Conservation (phyloP, 1,284 basidiomycete species). For the Phylloporus sp. region DNA sequence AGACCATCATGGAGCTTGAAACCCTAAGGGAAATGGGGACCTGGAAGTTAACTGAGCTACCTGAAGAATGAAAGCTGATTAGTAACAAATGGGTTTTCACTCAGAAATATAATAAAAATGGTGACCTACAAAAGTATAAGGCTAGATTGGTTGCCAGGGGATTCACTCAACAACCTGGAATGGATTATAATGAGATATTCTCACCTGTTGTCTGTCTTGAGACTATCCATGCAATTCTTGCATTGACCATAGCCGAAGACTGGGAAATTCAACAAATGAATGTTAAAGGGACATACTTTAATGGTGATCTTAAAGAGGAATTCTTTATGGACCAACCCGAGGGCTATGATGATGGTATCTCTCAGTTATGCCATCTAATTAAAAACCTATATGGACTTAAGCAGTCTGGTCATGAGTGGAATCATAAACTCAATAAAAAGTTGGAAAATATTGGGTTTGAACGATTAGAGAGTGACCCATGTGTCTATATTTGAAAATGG, state of each 20-base stretch:
- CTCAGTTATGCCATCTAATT: no score
- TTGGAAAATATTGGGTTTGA: neutral
- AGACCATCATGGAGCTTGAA: neutral
- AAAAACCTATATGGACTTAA: no score
- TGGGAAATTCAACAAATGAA: neutral
- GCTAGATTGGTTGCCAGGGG: neutral
- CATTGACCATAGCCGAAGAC: no score
- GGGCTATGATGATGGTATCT: constrained; percentile 33
- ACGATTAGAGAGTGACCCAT: neutral
- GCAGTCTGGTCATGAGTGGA: constrained; percentile 25
- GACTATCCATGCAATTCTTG: no score
- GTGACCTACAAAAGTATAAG: neutral
- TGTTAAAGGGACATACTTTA: neutral
- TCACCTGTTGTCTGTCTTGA: no score
- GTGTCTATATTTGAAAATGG: neutral
- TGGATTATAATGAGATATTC: no score
- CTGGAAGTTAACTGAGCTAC: no score
- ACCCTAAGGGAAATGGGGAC: neutral
- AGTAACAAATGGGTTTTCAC: no score
- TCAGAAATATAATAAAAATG: no score
- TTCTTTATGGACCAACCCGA: constrained; percentile 27
- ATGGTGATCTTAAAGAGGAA: constrained; percentile 20
- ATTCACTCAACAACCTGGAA: no score
- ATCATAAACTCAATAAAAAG: constrained; percentile 8
- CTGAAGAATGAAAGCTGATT: neutral